Conservation (phyloP, 2,329 filamentous ascomycete genomes). For the Cordyceps cicadae region DNA sequence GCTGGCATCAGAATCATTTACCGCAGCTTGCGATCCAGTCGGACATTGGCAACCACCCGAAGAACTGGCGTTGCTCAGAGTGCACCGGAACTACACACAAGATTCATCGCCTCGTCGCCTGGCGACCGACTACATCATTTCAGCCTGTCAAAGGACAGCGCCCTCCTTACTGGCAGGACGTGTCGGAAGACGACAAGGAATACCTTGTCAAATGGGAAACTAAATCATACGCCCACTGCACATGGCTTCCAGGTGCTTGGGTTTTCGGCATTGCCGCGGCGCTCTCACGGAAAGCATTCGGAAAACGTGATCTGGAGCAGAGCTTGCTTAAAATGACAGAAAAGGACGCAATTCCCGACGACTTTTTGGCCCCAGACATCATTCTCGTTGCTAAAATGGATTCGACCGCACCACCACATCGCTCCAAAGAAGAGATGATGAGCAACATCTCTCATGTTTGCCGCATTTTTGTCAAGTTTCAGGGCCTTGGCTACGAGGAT, state of each 20-base stretch:
- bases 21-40: constrained; percentile 37
- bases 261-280: constrained; percentile 61
- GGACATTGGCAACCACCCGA: constrained; percentile 8
- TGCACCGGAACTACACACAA: constrained; percentile 60
- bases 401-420: constrained; percentile 36
- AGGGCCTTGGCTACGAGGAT: constrained; percentile 85
- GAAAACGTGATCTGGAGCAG: constrained; percentile 56
- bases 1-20: constrained; percentile 79
- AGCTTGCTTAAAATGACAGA: constrained; percentile 56
- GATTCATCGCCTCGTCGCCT: constrained; percentile 74
- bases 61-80: constrained; percentile 66
- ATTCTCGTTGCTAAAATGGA: constrained; percentile 67
- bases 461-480: constrained; percentile 78
- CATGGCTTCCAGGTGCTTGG: constrained; percentile 88
- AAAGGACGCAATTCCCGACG: constrained; percentile 77
- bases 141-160: not conserved
- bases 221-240: constrained; percentile 71
- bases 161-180: constrained; percentile 35
- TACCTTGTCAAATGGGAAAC: constrained; percentile 86
- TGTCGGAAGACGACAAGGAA: constrained; percentile 61
- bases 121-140: constrained; percentile 53
- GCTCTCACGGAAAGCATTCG: constrained; percentile 65
- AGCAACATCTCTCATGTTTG: constrained; percentile 63
- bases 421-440: constrained; percentile 61
- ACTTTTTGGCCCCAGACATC: constrained; percentile 78